phyloP scores from a whole-genome alignment of 495 filamentous ascomycete genomes.

The Aspergillus bertholletiae region DNA sequence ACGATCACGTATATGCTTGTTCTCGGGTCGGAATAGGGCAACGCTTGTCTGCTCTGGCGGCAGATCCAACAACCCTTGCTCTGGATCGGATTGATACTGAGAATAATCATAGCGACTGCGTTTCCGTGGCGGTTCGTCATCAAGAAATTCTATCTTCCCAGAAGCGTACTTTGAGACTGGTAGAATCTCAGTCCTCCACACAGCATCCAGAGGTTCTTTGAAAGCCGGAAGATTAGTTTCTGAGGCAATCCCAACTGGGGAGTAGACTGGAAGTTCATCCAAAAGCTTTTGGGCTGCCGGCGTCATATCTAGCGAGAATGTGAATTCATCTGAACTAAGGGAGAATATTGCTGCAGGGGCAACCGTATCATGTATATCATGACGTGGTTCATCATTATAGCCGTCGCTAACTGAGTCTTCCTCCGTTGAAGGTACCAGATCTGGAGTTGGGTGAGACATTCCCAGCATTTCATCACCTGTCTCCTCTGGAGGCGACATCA shows the following conservation, averaged over 20 bases:
- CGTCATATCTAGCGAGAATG: constrained; percentile 72
- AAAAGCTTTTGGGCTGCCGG: constrained; percentile 77
- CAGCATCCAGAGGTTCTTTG: constrained; percentile 60
- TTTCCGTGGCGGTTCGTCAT: constrained; percentile 67
- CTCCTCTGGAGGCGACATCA: constrained; percentile 29
- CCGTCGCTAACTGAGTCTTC: constrained; percentile 51
- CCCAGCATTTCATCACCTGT: constrained; percentile 28
- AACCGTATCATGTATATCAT: constrained; percentile 36
- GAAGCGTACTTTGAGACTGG: constrained; percentile 81
- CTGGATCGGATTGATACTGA: constrained; percentile 59
- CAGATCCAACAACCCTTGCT: constrained; percentile 47
- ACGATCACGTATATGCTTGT: constrained; percentile 83
- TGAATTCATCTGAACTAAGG: constrained; percentile 74
- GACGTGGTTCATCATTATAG: constrained; percentile 42
- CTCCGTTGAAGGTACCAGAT: constrained; percentile 63
- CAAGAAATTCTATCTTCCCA: constrained; percentile 69
- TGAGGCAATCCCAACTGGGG: constrained; percentile 57
- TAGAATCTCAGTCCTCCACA: constrained; percentile 72
- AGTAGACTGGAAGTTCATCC: constrained; percentile 77
- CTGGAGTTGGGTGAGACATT: constrained; percentile 59
- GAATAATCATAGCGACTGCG: constrained; percentile 76
- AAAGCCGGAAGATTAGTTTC: constrained; percentile 51
- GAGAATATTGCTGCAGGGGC: constrained; percentile 78
- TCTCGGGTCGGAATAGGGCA: constrained; percentile 84
- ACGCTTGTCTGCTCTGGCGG: constrained; percentile 72